These are phyloP conservation scores for Durotheca rogersii DNA, from an alignment of 495 filamentous ascomycete species.

Conservation along the genomic window DNA sequence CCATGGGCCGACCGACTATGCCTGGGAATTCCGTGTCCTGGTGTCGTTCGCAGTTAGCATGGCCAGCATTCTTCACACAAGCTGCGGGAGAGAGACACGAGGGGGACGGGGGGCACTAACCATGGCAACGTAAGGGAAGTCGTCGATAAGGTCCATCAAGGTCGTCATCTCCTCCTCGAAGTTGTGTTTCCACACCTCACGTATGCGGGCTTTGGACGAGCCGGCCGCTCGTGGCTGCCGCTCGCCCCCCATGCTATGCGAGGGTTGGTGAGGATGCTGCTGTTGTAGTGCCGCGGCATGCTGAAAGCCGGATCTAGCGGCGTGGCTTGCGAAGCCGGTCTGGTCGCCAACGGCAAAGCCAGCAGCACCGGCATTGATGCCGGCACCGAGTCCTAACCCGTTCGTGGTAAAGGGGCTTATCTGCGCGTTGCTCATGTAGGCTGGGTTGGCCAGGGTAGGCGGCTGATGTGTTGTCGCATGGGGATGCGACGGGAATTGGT, in stretches of 20 bases:
- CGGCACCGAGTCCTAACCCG: conserved; percentile 59
- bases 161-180: conserved; percentile 84
- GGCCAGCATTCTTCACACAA: neutral
- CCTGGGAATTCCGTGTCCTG: conserved; percentile 98
- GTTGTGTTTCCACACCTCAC: conserved; percentile 93
- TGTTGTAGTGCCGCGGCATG: conserved; percentile 73
- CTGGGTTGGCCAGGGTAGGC: conserved; percentile 37
- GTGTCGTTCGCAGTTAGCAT: conserved; percentile 27
- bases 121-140: conserved; percentile 95
- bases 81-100: neutral
- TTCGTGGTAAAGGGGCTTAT: conserved; percentile 67
- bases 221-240: conserved; percentile 40
- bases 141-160: conserved; percentile 76
- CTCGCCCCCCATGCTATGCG: conserved; percentile 50
- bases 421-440: conserved; percentile 56
- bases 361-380: conserved; percentile 43
- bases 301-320: conserved; percentile 81
- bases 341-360: conserved; percentile 65
- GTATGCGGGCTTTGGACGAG: conserved; percentile 70
- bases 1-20: conserved; percentile 92
- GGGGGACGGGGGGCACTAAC: conserved; percentile 48
- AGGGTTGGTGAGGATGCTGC: conserved; percentile 55
- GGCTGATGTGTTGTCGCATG: conserved; percentile 45
- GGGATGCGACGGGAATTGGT: conserved; percentile 47
- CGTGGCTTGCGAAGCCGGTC: conserved; percentile 84